A percentile compares a stretch with the other conserved stretches of the same genome.
These are phyloP conservation scores for Penicillium ochrochloron DNA, from an alignment of 495 filamentous ascomycete genomes.

Conservation along the genomic window DNA sequence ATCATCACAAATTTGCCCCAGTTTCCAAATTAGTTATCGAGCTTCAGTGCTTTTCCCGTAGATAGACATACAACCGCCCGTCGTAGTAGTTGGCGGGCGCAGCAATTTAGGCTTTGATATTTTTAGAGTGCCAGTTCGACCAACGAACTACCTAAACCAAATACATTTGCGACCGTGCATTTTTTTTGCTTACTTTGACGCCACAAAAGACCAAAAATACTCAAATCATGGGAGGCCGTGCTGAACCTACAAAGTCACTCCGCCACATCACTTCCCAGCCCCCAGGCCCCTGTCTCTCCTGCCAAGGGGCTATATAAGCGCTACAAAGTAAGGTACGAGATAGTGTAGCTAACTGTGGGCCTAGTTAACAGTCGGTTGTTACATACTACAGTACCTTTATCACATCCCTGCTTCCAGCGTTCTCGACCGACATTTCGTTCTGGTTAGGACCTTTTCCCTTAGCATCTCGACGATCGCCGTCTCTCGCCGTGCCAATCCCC, in stretches of 20 bases:
- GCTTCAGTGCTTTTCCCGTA: not conserved
- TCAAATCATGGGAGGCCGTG: not conserved
- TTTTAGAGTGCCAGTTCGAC: not conserved
- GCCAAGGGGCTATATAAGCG: conserved; percentile 5
- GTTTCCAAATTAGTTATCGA: too few species aligned
- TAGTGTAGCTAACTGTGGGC: not conserved
- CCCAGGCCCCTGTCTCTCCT: not conserved
- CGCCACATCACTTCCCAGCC: not conserved
- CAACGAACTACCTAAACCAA: too few species aligned
- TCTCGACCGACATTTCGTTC: not conserved
- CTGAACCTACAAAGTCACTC: not conserved
- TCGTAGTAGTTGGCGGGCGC: not conserved
- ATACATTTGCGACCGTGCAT: not conserved
- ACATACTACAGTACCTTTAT: not conserved
- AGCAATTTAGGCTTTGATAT: not conserved
- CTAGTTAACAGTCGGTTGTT: not conserved
- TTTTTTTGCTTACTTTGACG: not conserved
- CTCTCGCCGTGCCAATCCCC: not conserved
- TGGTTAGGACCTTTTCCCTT: not conserved
- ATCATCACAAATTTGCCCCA: too few species aligned
- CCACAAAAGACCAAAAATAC: not conserved
- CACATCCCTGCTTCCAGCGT: not conserved
- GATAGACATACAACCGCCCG: not conserved
- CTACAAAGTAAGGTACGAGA: not conserved
- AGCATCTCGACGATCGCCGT: not conserved